A percentile compares a stretch with the other conserved stretches of the same genome.
These are phyloP conservation scores for Begonia peltatifolia DNA, from an alignment of 306 rosid species.

Conservation along the genomic window DNA sequence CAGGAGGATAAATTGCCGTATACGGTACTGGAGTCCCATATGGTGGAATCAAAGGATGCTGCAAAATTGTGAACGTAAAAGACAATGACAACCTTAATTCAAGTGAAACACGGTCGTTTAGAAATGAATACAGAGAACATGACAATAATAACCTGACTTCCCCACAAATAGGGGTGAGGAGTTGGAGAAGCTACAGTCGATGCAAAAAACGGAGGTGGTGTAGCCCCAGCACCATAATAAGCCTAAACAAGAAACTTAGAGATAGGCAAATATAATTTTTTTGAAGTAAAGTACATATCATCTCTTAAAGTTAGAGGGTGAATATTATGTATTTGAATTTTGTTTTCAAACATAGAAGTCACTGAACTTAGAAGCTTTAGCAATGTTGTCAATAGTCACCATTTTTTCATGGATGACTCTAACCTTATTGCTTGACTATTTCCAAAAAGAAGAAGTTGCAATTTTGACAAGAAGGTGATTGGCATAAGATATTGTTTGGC, in stretches of 20 bases:
- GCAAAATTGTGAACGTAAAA: slow-evolving; percentile 15
- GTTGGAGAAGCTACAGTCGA: slow-evolving; percentile 76
- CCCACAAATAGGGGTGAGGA: slow-evolving; percentile 95
- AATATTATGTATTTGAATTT: no score
- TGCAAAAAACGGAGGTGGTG: slow-evolving; percentile 85
- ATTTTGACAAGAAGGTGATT: no score
- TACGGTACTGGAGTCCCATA: slow-evolving; percentile 96
- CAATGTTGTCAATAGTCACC: no score
- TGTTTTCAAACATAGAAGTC: no score
- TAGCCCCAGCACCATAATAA: slow-evolving; percentile 77
- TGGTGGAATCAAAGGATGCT: slow-evolving; percentile 86
- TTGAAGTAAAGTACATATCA: no score
- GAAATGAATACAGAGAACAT: slow-evolving; percentile 5
- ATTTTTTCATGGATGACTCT: no score
- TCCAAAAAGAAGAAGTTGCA: no score
- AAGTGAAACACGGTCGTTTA: slow-evolving; percentile 1
- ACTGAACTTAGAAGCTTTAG: no score
- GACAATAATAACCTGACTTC: slow-evolving; percentile 55
- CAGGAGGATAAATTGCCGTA: slow-evolving; percentile 88
- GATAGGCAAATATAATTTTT: slow-evolving; percentile 1
- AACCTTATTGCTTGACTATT: no score
- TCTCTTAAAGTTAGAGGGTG: no score
- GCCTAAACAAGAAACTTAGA: slow-evolving; percentile 51
- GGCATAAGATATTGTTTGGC: no score
- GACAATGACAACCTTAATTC: background rate